These are phyloP conservation scores for Fonsecaea pedrosoi DNA, from an alignment of 2,329 filamentous ascomycete species.

Conservation along the genomic window DNA sequence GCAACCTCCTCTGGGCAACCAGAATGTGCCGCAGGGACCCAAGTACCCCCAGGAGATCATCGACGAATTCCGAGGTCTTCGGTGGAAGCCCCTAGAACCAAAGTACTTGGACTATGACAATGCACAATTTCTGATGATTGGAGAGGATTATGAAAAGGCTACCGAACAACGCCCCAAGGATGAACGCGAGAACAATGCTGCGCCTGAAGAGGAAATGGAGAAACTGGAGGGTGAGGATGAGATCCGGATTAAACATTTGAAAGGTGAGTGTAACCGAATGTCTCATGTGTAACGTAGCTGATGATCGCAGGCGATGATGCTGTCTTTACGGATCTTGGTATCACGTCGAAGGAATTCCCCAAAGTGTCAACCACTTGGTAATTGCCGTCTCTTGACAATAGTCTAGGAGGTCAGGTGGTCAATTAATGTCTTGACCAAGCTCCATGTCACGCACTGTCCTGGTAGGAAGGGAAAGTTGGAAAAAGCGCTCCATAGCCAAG, in stretches of 20 bases:
- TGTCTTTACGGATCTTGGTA: slow-evolving; percentile 64
- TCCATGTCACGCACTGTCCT: not conserved
- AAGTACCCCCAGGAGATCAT: slow-evolving; percentile 75
- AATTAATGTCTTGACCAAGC: not conserved
- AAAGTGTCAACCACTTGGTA: slow-evolving; percentile 68
- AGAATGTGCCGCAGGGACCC: slow-evolving; percentile 68
- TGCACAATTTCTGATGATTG: slow-evolving; percentile 79
- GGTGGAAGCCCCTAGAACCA: slow-evolving; percentile 77
- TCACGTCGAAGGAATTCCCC: slow-evolving; percentile 69
- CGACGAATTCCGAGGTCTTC: slow-evolving; percentile 72
- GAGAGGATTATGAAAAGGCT: slow-evolving; percentile 62
- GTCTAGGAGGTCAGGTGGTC: not conserved
- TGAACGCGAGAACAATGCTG: slow-evolving; percentile 59
- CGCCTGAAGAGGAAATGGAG: slow-evolving; percentile 72
- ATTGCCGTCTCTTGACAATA: not conserved
- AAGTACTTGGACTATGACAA: slow-evolving; percentile 76
- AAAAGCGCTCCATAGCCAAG: not conserved
- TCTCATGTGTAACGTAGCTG: not conserved
- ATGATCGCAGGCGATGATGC: slow-evolving; percentile 60
- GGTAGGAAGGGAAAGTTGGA: not conserved
- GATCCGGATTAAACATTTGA: slow-evolving; percentile 66
- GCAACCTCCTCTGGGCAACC: slow-evolving; percentile 68
- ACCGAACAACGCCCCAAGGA: slow-evolving; percentile 63
- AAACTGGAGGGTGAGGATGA: slow-evolving; percentile 78
- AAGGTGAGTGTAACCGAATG: slow-evolving; percentile 50